These are phyloP conservation scores for Macroventuria anomochaeta DNA, from an alignment of 2,329 filamentous ascomycete genomes.

Conservation along the genomic window DNA sequence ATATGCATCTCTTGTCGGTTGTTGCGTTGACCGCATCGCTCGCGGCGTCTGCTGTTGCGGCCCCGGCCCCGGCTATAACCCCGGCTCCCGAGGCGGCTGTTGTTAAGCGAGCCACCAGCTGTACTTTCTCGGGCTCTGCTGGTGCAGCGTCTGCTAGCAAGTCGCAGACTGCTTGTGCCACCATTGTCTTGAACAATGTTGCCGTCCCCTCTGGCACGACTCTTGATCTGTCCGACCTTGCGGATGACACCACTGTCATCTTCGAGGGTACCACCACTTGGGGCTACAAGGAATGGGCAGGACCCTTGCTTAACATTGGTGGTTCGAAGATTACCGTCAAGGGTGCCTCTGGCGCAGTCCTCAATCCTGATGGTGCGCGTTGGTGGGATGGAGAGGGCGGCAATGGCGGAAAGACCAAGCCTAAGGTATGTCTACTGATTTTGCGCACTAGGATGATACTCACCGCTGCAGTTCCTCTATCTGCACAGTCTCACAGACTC, in stretches of 20 bases:
- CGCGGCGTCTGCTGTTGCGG: conserved; percentile 30
- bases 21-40: conserved; percentile 25
- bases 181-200: conserved; percentile 61
- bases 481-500: conserved; percentile 60
- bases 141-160: conserved; percentile 56
- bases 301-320: conserved; percentile 66
- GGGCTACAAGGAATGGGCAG: conserved; percentile 69
- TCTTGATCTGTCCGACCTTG: conserved; percentile 63
- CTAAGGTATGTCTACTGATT: conserved; percentile 21
- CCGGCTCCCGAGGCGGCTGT: conserved; percentile 24
- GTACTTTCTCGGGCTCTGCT: conserved; percentile 58
- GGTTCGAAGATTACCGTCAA: conserved; percentile 66
- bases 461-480: conserved; percentile 56
- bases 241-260: conserved; percentile 60
- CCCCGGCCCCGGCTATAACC: conserved; percentile 32
- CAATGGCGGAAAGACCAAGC: conserved; percentile 52
- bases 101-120: conserved; percentile 45
- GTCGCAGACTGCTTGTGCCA: conserved; percentile 60
- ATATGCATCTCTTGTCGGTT: conserved; percentile 25
- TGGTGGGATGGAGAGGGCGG: conserved; percentile 59
- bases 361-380: conserved; percentile 64
- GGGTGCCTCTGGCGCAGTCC: conserved; percentile 60
- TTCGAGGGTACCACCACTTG: conserved; percentile 71
- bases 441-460: not conserved
- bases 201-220: conserved; percentile 64